Percentiles rank a stretch among this genome's conserved stretches.
These are phyloP conservation scores for Pseudohyphozyma bogoriensis DNA, from an alignment of 768 basidiomycete species.

Conservation along the genomic window DNA sequence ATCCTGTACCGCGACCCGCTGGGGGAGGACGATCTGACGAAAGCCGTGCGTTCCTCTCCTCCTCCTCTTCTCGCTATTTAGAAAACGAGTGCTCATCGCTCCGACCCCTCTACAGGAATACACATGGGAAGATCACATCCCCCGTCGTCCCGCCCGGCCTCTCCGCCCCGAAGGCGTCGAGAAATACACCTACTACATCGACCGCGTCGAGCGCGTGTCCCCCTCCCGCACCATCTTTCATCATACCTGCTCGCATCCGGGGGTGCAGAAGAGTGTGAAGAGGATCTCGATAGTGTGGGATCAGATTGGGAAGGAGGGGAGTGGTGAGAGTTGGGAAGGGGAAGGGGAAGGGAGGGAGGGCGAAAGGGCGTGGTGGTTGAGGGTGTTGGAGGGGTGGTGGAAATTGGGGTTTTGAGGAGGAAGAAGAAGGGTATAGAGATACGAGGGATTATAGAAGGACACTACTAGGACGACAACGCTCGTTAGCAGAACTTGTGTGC, in stretches of 20 bases:
- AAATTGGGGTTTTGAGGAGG: no score
- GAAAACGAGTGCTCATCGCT: neutral
- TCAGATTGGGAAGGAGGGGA: neutral
- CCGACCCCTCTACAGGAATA: neutral
- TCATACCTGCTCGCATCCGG: slow-evolving; percentile 8
- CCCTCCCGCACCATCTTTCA: slow-evolving; percentile 10
- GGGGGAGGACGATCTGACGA: neutral
- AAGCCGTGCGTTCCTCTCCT: neutral
- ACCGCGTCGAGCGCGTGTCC: slow-evolving; percentile 7
- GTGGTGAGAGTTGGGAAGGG: neutral
- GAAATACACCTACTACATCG: slow-evolving; percentile 23
- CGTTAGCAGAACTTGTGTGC: no score
- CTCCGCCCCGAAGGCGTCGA: slow-evolving; percentile 2
- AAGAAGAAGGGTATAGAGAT: no score
- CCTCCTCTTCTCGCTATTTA: neutral
- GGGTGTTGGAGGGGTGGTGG: no score
- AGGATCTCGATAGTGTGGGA: slow-evolving; percentile 16
- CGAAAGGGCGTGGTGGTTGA: no score
- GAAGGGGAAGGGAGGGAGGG: neutral
- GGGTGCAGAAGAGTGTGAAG: neutral
- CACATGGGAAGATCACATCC: slow-evolving; percentile 13
- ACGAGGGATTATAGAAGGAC: no score
- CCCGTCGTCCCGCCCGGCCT: neutral
- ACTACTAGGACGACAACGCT: no score
- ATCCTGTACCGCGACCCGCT: slow-evolving; percentile 11